Conservation (phyloP, 2,329 filamentous ascomycete species). For the Colletotrichum orchidophilum region DNA sequence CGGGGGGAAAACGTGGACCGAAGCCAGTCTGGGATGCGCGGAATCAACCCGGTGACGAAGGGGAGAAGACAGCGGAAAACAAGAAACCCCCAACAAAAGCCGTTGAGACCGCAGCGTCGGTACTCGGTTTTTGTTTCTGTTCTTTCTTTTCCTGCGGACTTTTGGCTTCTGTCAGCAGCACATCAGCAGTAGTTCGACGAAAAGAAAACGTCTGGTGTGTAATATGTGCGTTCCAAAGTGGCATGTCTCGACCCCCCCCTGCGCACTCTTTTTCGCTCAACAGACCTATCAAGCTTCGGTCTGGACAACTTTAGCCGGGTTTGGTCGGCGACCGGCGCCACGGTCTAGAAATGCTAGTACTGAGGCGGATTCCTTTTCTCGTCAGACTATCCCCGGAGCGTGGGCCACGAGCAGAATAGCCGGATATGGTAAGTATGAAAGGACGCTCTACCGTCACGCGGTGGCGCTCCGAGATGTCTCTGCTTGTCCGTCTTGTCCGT, state of each 20-base stretch:
- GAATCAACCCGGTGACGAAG: background rate
- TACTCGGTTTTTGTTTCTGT: background rate
- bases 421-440: background rate
- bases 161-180: background rate
- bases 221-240: background rate
- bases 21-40: background rate
- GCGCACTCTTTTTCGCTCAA: background rate
- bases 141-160: background rate
- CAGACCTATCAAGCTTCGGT: background rate
- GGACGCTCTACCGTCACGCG: background rate
- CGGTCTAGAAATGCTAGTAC: background rate
- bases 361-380: background rate
- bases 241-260: background rate
- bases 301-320: background rate
- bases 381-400: background rate
- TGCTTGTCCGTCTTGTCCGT: background rate
- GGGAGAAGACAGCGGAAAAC: background rate
- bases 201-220: background rate
- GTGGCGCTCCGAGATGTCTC: conserved; percentile 8
- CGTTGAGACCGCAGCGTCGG: background rate
- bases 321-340: background rate
- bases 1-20: background rate
- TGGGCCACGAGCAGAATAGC: conserved; percentile 4
- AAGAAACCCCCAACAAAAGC: background rate
- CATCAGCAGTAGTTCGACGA: background rate